Base-by-base conservation (phyloP, 208 protist species). In the Trypanosoma vivax region DNA sequence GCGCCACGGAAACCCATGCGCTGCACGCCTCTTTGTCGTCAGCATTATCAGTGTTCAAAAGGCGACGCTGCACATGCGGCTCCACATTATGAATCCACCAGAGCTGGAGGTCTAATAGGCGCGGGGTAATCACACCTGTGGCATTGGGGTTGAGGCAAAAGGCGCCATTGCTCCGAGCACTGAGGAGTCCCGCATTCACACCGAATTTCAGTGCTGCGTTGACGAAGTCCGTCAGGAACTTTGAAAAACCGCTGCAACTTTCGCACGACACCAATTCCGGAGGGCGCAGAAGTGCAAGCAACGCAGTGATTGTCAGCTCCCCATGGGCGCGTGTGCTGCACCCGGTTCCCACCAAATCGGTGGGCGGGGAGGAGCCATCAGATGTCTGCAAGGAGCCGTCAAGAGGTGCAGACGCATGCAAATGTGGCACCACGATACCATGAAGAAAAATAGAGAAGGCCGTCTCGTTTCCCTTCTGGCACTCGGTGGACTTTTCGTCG, bases 81-180 rank as follows among this genome's bases (percentile, higher is more conserved):
- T 30, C 46, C 13, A 67, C 52, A 24, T 30, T 11, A 23, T 30
- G 16, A 23, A 35, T 37, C 60, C 60, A 67, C 60, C 60, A 67
- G 28, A 46, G 48, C 21, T 60, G 52, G 1, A 67, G 23, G 6
- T 43, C 28, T 10, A 67, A 34, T 7, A 67, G 16, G 28, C 42
- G 43, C 10, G 43, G 33, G 5, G 49, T 35, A 2, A n/a, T 16
- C 10, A 37, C 30, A 9, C 50, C 18, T 29, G 50, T 16, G 30
- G 41, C 23, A 28, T 55, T 31, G 14, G 3, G 31, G 35, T 67
- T 43, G 5, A 67, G 14, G 14, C 46, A 28, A 42, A 67, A 67
- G 11, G 38, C 19, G 19, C 45, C 60, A 40, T 16, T 38, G 10
- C 29, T 35, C 13, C 19, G 41, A 0, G 50, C 37, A 45, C 49